Conservation (phyloP, 305 asterid species). For the Rubia balearica region DNA sequence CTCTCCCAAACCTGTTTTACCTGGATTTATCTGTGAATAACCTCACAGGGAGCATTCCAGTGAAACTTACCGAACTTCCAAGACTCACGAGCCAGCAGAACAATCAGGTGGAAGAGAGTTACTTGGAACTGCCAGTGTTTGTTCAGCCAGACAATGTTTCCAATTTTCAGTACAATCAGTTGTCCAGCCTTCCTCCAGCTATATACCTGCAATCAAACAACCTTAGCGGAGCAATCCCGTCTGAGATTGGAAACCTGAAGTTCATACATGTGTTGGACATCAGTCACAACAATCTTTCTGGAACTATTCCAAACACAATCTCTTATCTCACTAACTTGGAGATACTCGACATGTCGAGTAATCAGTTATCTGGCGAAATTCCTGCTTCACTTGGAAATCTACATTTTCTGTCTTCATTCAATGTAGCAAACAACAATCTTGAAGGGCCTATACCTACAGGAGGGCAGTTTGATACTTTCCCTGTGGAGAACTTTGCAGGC, state of each 20-base stretch:
- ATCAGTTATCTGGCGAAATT: slow-evolving; percentile 34
- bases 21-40: slow-evolving; percentile 62
- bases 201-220: slow-evolving; percentile 28
- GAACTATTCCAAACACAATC: slow-evolving; percentile 32
- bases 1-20: slow-evolving; percentile 70
- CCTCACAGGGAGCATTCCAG: slow-evolving; percentile 63
- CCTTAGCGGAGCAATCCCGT: slow-evolving; percentile 30
- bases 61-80: slow-evolving; percentile 42
- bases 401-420: slow-evolving; percentile 34
- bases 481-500: slow-evolving; percentile 25
- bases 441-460: slow-evolving; percentile 42
- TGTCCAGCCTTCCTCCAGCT: slow-evolving; percentile 35
- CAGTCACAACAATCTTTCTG: slow-evolving; percentile 30
- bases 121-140: slow-evolving; percentile 79
- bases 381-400: slow-evolving; percentile 34
- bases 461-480: slow-evolving; percentile 39
- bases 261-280: slow-evolving; percentile 25
- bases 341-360: slow-evolving; percentile 30
- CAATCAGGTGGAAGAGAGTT: slow-evolving; percentile 42
- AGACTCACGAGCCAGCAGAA: slow-evolving; percentile 43
- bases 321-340: slow-evolving; percentile 38
- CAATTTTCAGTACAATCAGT: slow-evolving; percentile 41
- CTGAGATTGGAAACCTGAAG: slow-evolving; percentile 32
- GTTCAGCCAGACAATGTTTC: slow-evolving; percentile 70
- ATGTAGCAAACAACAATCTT: slow-evolving; percentile 34